Evolutionary conservation across 1,284 basidiomycete genomes (phyloP), one percentile per base, ranked within the genome.

Genomic region (Ustilago curta): DNA sequence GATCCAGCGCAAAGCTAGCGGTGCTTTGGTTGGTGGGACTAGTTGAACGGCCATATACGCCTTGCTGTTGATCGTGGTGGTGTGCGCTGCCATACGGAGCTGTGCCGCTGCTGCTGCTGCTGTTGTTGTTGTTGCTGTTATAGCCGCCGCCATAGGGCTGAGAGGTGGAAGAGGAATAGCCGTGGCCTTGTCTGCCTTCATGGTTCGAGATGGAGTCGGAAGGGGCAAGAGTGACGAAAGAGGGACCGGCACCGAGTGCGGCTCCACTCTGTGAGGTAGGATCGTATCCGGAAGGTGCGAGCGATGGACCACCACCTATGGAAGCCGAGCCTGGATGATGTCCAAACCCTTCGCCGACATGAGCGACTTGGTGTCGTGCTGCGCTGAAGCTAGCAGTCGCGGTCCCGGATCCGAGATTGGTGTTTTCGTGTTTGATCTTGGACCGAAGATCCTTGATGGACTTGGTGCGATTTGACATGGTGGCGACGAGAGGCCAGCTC

Each of bases 351-450:
- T 70, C 67, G 9, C 60, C 67, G 50, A 70, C 67, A 39, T 75
- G 52, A 9, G 72, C 59, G 3, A 70, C 32, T 14, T 64, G 56
- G 9, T 58, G 56, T 31, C 70, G 52, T 32, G 72, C 62, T 16
- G 65, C 59, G 55, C 42, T 66, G 49, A 63, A 65, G 65, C 50
- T 65, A 50, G 66, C 66, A 35, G 62, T 18, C 3, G 78, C 80
- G 8, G 79, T 76, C 16, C 83, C 83, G 0, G 64, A 59, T 19
- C 83, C 83, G 3, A 84, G 79, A 25, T 56, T 66, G 23, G 63
- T 39, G 49, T 84, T 84, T 43, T 80, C 78, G 60, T 84, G 83
- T 51, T 80, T 80, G 72, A 84, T 84, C 59, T 73, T 70, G 67
- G 82, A 78, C 14, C 83, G 78, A 44, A 81, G 53, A 58, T 83